Base-by-base conservation (phyloP, 129 eudicot species). In the Heracleum sosnowskyi region DNA sequence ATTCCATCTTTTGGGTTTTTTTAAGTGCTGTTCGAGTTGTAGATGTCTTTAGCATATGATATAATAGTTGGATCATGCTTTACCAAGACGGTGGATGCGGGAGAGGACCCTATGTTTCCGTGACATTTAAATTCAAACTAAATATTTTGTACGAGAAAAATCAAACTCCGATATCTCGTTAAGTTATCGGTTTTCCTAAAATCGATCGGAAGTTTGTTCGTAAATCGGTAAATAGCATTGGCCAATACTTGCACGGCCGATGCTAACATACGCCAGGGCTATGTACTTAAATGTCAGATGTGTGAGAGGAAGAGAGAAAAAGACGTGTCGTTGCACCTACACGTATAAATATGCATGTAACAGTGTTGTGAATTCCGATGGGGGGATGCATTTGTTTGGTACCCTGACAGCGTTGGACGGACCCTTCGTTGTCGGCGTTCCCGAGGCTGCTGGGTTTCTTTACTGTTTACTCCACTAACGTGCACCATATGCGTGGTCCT, bases 371-470 rank as follows among this genome's bases (percentile, higher is more conserved):
- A 66, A 66, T 66, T 66, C 22, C 72, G 72, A 66, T 31, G 74
- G 70, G 70, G 70, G 70, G 70, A 44, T 63, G 70, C 37, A 63
- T 63, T 34, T 29, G 44, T 69, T 33, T 17, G 39, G 74, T 69
- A 36, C 29, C 74, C 74, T 69, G 74, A 36, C 74, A 34, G 42
- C 74, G 24, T 69, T 68, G 73, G 39, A 31, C 40, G 11, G 39
- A 29, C 73, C n/a, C 41, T 68, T 69, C 41, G 0, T 29, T 69
- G 74, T 69, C 46, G 42, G 74, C 44, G 74, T 69, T 69, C 74
- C 74, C 74, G 74, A 69, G 74, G 74, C 40, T 69, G 45, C 24
- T 69, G 74, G 15, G 45, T 36, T 69, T 69, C 74, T 69, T 20
- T 75, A 62, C 36, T 24, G 40, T 39, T 57, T 80, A n/a, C 62